Evolutionary conservation across 805 yeast species (phyloP).

Genomic region (Martiniozyma abietophila): DNA sequence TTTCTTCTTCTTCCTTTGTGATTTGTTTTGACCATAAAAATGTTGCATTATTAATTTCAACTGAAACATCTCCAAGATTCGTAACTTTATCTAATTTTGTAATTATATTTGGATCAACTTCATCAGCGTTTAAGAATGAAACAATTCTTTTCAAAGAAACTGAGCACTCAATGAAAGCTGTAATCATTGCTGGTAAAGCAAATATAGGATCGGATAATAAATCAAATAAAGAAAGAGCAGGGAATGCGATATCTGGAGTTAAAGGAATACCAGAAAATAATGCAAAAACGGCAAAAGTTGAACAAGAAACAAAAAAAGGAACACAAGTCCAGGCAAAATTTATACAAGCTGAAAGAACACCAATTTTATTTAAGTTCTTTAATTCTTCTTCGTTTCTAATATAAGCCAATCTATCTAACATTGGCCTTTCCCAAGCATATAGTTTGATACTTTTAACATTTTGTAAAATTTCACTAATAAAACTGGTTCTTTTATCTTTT

Average conservation of each 20-base stretch:
- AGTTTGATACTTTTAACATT: constrained; percentile 57
- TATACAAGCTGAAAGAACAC: constrained; percentile 36
- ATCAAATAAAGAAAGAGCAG: constrained; percentile 54
- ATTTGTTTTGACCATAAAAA: constrained; percentile 39
- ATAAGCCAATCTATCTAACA: constrained; percentile 40
- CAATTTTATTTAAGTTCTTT: constrained; percentile 39
- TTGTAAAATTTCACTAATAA: constrained; percentile 49
- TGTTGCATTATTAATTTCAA: constrained; percentile 39
- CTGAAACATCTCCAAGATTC: constrained; percentile 26
- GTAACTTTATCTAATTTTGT: constrained; percentile 15
- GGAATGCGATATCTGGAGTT: constrained; percentile 61
- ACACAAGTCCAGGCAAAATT: constrained; percentile 55
- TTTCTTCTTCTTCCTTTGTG: constrained; percentile 15
- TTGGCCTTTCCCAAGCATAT: constrained; percentile 64
- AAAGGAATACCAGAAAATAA: constrained; percentile 36
- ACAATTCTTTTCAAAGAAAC: constrained; percentile 49
- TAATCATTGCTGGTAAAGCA: constrained; percentile 49
- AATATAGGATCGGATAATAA: constrained; percentile 50
- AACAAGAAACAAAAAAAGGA: constrained; percentile 56
- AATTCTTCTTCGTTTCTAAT: constrained; percentile 54
- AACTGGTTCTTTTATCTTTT: constrained; percentile 51
- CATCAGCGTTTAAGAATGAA: constrained; percentile 37
- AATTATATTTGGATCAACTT: constrained; percentile 30
- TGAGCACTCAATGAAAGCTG: constrained; percentile 46
- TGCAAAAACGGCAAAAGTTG: constrained; percentile 49